These are phyloP conservation scores for Pythium utonaiense DNA, from an alignment of 352 stramenopile genomes.

Conservation along the genomic window DNA sequence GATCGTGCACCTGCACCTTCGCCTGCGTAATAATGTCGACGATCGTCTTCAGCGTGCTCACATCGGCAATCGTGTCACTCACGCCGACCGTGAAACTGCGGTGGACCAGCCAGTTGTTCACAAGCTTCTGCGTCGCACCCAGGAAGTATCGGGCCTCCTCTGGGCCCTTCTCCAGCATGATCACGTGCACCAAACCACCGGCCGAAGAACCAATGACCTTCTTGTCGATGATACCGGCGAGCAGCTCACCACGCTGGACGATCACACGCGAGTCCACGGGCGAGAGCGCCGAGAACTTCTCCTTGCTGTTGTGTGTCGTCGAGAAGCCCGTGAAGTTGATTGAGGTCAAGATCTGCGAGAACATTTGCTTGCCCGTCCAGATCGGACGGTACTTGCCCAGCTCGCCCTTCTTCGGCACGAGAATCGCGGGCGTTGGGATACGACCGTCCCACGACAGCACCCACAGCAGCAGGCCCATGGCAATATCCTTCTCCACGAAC, in stretches of 20 bases:
- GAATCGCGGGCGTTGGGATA: constrained; percentile 95
- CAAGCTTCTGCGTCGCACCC: constrained; percentile 94
- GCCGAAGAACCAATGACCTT: constrained; percentile 97
- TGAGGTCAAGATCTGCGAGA: constrained; percentile 94
- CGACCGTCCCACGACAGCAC: constrained; percentile 95
- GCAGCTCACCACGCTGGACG: constrained; percentile 95
- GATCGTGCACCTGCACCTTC: constrained; percentile 92
- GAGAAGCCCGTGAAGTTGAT: constrained; percentile 96
- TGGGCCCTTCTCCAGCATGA: constrained; percentile 91
- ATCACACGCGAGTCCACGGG: constrained; percentile 96
- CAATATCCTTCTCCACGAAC: constrained; percentile 96
- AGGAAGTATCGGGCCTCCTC: constrained; percentile 89
- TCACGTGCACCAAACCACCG: constrained; percentile 97
- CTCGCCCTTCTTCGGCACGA: constrained; percentile 91
- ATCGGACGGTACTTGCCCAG: constrained; percentile 87
- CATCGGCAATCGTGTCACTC: constrained; percentile 98
- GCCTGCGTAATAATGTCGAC: constrained; percentile 98
- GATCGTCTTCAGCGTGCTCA: constrained; percentile 97
- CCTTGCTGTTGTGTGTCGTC: constrained; percentile 93
- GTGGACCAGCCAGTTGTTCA: constrained; percentile 99
- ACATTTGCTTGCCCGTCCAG: constrained; percentile 99
- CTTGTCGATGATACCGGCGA: constrained; percentile 99
- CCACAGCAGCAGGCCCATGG: constrained; percentile 99
- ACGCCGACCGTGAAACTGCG: constrained; percentile 98
- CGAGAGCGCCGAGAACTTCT: constrained; percentile 89